A percentile compares a stretch with the other conserved stretches of the same genome.
Conservation (phyloP, 208 protist species). For the Spongospora subterranea region DNA sequence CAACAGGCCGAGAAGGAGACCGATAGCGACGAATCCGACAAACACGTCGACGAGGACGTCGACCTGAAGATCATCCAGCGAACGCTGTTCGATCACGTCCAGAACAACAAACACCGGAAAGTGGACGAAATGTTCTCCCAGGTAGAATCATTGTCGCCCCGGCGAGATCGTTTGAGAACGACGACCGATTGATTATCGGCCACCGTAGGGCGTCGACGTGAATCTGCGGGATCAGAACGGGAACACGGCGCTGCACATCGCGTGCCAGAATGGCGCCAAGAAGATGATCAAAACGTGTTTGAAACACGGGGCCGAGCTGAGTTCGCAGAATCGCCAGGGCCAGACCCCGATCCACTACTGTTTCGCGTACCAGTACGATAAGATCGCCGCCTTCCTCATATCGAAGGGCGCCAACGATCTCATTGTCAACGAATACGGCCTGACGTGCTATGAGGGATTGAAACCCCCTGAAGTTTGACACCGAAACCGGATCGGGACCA, state of each 20-base stretch:
- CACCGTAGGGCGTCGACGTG: constrained; percentile 37
- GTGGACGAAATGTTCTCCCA: constrained; percentile 18
- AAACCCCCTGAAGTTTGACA: constrained; percentile 43
- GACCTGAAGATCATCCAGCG: neutral
- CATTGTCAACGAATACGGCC: constrained; percentile 45
- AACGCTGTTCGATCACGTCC: constrained; percentile 14
- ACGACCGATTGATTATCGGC: neutral
- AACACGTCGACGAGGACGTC: neutral
- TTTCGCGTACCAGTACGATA: constrained; percentile 55
- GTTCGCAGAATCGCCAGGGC: constrained; percentile 43
- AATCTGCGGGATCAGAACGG: constrained; percentile 41
- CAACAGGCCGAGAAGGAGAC: neutral
- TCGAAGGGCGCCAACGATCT: constrained; percentile 58
- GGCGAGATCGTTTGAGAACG: neutral
- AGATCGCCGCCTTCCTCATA: constrained; percentile 44
- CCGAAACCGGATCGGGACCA: too few species aligned
- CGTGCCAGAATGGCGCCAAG: constrained; percentile 57
- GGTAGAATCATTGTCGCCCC: neutral
- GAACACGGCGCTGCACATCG: constrained; percentile 54
- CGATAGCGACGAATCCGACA: neutral
- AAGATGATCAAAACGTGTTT: constrained; percentile 59
- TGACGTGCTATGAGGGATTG: constrained; percentile 56
- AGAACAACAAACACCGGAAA: constrained; percentile 54
- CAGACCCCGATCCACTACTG: constrained; percentile 56
- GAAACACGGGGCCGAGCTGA: constrained; percentile 23